Conservation (phyloP, 257 asterid species). For the Datura wrightii region DNA sequence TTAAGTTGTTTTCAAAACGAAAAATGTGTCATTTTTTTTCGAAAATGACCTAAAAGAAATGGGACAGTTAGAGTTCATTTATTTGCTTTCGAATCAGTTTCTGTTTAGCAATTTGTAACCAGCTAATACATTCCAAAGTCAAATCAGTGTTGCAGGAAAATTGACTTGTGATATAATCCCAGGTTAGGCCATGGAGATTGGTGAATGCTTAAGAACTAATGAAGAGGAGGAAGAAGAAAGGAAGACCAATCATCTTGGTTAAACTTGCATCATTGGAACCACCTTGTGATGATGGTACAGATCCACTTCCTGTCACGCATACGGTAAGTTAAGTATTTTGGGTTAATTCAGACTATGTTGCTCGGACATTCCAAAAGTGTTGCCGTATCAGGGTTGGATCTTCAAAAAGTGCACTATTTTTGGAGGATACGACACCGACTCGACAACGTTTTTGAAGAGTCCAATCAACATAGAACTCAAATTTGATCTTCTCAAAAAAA, state of each 20-base stretch:
- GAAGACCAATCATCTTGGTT: constrained; percentile 38
- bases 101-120: too few relatives aligned
- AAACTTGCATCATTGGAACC: constrained; percentile 52
- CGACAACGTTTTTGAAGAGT: background rate
- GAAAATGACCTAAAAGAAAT: too few relatives aligned
- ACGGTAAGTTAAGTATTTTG: background rate
- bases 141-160: background rate
- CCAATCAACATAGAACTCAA: background rate
- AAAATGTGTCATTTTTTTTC: too few relatives aligned
- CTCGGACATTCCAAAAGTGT: background rate
- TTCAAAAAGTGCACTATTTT: background rate
- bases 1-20: too few relatives aligned
- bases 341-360: background rate
- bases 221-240: constrained; percentile 36
- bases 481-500: background rate
- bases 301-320: constrained; percentile 40
- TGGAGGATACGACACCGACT: background rate
- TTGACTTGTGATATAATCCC: background rate
- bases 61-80: too few relatives aligned
- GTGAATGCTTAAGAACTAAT: constrained; percentile 46
- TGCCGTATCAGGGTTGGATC: background rate
- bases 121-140: too few relatives aligned
- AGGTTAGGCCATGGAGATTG: constrained; percentile 10
- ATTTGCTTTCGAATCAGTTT: too few relatives aligned
- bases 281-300: constrained; percentile 45